A percentile compares a stretch with the other conserved stretches of the same genome.
phyloP scores from a whole-genome alignment of 805 yeast species.

The Komagataella pastoris region DNA sequence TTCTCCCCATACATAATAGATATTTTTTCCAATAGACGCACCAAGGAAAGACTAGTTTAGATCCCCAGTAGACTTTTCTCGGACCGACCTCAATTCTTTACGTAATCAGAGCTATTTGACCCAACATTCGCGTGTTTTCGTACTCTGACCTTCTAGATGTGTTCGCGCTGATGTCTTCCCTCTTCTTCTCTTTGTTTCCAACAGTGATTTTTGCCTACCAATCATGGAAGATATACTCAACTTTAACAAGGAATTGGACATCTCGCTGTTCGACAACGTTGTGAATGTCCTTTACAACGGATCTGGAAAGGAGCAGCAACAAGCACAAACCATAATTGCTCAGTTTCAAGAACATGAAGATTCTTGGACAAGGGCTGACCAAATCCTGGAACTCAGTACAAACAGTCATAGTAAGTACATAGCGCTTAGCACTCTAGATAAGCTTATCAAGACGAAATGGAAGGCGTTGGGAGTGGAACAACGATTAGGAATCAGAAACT shows the following conservation, averaged over 20 bases:
- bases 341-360: slow-evolving; percentile 90
- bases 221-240: slow-evolving; percentile 81
- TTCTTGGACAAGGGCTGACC: slow-evolving; percentile 90
- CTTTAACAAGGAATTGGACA: slow-evolving; percentile 74
- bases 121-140: not conserved
- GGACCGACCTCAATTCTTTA: no score
- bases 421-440: slow-evolving; percentile 82
- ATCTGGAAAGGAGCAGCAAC: slow-evolving; percentile 56
- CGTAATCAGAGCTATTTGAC: not conserved
- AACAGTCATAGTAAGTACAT: slow-evolving; percentile 87
- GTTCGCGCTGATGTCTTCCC: not conserved
- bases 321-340: slow-evolving; percentile 60
- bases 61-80: no score
- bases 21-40: not conserved
- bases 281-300: slow-evolving; percentile 80
- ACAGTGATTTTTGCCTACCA: not conserved
- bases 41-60: not conserved
- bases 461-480: slow-evolving; percentile 82
- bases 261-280: slow-evolving; percentile 64
- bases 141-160: not conserved
- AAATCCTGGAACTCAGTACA: slow-evolving; percentile 63
- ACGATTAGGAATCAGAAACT: slow-evolving; percentile 85
- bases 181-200: not conserved
- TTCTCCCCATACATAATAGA: not conserved
- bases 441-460: slow-evolving; percentile 87